Evolutionary conservation across 345 rosid species (phyloP).

Genomic region (Hypericum androsaemum): DNA sequence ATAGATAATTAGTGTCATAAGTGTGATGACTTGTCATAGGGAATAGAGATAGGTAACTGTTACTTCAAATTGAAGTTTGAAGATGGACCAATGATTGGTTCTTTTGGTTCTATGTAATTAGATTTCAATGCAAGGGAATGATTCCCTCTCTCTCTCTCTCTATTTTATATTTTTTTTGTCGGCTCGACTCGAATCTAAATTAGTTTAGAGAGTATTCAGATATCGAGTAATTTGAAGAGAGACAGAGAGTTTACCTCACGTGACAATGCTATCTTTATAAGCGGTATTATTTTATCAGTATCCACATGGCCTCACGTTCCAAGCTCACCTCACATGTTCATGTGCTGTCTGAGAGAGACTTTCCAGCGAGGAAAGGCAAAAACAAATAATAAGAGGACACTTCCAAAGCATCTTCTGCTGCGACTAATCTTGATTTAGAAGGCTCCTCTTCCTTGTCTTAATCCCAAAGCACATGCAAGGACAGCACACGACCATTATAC

Average conservation of each 20-base stretch:
- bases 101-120: conserved; percentile 8
- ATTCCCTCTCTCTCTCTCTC: conserved; percentile 30
- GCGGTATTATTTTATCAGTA: conserved; percentile 22
- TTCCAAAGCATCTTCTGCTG: neutral
- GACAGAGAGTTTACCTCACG: too few species aligned
- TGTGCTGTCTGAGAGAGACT: conserved; percentile 62
- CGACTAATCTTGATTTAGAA: conserved; percentile 18
- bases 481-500: neutral
- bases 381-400: neutral
- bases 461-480: conserved; percentile 22
- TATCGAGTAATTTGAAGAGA: too few species aligned
- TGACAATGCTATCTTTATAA: too few species aligned
- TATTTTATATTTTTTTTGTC: neutral
- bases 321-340: conserved; percentile 37
- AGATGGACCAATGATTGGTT: conserved; percentile 29
- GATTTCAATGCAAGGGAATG: conserved; percentile 25
- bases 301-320: conserved; percentile 64
- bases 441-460: conserved; percentile 15
- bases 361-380: conserved; percentile 24
- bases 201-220: too few species aligned
- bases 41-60: neutral
- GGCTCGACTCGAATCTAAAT: too few species aligned
- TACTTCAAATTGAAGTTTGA: neutral
- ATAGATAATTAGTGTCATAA: neutral
- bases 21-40: conserved; percentile 6